Conservation (phyloP, 23 red algal genomes). For the Gracilaria domingensis region DNA sequence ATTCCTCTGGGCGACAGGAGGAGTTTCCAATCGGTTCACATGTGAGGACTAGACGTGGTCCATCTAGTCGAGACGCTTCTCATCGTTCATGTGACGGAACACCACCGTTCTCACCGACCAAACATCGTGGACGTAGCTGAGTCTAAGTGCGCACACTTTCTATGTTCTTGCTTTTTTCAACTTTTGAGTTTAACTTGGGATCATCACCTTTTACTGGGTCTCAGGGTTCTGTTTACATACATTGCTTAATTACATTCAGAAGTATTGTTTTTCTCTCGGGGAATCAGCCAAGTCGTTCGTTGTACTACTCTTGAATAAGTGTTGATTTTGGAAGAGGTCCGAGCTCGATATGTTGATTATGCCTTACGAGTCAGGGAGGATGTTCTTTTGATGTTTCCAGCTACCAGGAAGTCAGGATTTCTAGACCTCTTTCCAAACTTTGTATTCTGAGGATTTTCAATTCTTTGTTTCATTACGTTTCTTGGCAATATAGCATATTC, state of each 20-base stretch:
- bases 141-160: neutral
- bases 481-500: constrained; percentile 22
- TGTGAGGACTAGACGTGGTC: constrained; percentile 88
- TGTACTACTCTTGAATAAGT: neutral
- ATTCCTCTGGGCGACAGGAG: constrained; percentile 73
- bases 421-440: neutral
- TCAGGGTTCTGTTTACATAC: constrained; percentile 3
- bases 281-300: neutral
- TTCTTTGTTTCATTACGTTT: constrained; percentile 39
- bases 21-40: constrained; percentile 91
- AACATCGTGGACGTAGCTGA: constrained; percentile 35
- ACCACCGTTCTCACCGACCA: constrained; percentile 58
- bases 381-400: neutral
- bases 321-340: neutral
- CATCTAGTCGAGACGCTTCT: constrained; percentile 68
- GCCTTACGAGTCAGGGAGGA: neutral
- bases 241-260: constrained; percentile 29
- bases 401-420: neutral
- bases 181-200: constrained; percentile 17
- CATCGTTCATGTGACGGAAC: constrained; percentile 45
- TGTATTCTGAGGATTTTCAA: constrained; percentile 22
- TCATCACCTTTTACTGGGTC: neutral
- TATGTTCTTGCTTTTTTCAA: constrained; percentile 20
- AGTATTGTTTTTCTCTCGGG: constrained; percentile 9
- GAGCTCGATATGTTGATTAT: neutral